These are phyloP conservation scores for Allomyces javanicus DNA, from an alignment of 192 early-diverging fungal genomes.

Conservation along the genomic window DNA sequence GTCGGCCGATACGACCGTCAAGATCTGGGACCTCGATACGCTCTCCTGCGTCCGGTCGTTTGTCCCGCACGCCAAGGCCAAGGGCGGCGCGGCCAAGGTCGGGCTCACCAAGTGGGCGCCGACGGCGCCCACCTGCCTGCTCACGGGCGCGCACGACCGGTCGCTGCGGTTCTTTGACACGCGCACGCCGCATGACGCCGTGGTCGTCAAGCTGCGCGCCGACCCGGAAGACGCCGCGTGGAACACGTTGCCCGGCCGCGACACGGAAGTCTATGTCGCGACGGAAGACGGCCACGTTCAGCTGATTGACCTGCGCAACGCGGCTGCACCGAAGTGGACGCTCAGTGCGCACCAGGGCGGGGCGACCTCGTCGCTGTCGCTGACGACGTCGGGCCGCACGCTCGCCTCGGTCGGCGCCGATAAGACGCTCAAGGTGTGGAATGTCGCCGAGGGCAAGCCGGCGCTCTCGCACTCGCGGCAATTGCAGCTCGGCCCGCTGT, in stretches of 20 bases:
- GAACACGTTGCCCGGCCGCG: background rate
- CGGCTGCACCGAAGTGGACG: slow-evolving; percentile 47
- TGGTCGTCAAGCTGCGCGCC: slow-evolving; percentile 85
- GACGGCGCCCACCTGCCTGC: slow-evolving; percentile 61
- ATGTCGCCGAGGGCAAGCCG: slow-evolving; percentile 61
- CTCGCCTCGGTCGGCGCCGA: slow-evolving; percentile 18
- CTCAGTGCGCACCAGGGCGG: slow-evolving; percentile 76
- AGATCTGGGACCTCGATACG: slow-evolving; percentile 86
- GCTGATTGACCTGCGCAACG: slow-evolving; percentile 64
- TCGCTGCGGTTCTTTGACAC: slow-evolving; percentile 76
- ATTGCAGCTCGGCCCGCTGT: slow-evolving; percentile 3
- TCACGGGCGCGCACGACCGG: slow-evolving; percentile 84
- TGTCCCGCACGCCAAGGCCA: slow-evolving; percentile 36
- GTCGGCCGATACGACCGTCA: slow-evolving; percentile 91
- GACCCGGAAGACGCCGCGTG: slow-evolving; percentile 62
- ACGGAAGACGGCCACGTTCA: slow-evolving; percentile 82
- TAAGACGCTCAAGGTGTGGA: slow-evolving; percentile 86
- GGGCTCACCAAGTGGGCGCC: slow-evolving; percentile 85
- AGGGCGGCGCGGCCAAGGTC: slow-evolving; percentile 12
- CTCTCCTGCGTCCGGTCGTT: slow-evolving; percentile 56
- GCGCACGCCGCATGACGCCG: slow-evolving; percentile 58
- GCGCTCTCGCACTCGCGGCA: slow-evolving; percentile 19
- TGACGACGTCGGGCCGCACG: slow-evolving; percentile 57
- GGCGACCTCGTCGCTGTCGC: slow-evolving; percentile 69
- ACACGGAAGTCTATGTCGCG: slow-evolving; percentile 39